Percentiles rank a stretch among this genome's conserved stretches.
These are phyloP conservation scores for Chlorociboria aeruginascens DNA, from an alignment of 495 filamentous ascomycete genomes.

Conservation along the genomic window DNA sequence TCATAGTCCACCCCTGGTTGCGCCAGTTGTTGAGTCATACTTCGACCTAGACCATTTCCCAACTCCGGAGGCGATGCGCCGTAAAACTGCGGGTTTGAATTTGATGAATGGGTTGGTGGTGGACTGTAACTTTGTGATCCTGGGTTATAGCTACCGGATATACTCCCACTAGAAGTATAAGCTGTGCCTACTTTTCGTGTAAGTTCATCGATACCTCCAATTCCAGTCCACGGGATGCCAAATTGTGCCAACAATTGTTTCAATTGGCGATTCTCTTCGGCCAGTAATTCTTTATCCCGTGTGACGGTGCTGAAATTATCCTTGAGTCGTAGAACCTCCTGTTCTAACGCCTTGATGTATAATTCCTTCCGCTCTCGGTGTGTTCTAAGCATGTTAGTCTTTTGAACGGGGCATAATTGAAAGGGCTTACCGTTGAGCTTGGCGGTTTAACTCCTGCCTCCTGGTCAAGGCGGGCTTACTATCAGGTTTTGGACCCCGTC, in stretches of 20 bases:
- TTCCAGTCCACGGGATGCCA: conserved; percentile 48
- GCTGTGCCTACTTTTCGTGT: conserved; percentile 31
- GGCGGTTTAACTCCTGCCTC: conserved; percentile 86
- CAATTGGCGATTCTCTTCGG: conserved; percentile 67
- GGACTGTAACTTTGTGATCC: conserved; percentile 24
- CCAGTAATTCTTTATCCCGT: conserved; percentile 51
- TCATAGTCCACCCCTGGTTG: conserved; percentile 60
- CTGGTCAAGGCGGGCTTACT: conserved; percentile 91
- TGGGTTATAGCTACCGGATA: conserved; percentile 43
- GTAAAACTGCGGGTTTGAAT: background rate
- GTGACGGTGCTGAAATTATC: conserved; percentile 49
- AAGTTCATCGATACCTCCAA: conserved; percentile 31
- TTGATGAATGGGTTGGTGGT: conserved; percentile 10
- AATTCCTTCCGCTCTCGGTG: conserved; percentile 95
- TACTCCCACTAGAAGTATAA: conserved; percentile 42
- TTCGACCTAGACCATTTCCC: conserved; percentile 14
- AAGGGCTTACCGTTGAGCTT: conserved; percentile 72
- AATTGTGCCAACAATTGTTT: conserved; percentile 61
- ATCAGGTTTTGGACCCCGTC: conserved; percentile 89
- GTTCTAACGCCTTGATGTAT: conserved; percentile 88
- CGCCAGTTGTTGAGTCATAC: conserved; percentile 19
- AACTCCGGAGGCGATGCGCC: background rate
- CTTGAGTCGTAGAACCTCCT: conserved; percentile 65
- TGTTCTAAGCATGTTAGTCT: conserved; percentile 39
- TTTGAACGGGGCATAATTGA: background rate